A percentile compares a stretch with the other conserved stretches of the same genome.
Conservation (phyloP, 2,329 filamentous ascomycete species). For the Fusarium sp. region DNA sequence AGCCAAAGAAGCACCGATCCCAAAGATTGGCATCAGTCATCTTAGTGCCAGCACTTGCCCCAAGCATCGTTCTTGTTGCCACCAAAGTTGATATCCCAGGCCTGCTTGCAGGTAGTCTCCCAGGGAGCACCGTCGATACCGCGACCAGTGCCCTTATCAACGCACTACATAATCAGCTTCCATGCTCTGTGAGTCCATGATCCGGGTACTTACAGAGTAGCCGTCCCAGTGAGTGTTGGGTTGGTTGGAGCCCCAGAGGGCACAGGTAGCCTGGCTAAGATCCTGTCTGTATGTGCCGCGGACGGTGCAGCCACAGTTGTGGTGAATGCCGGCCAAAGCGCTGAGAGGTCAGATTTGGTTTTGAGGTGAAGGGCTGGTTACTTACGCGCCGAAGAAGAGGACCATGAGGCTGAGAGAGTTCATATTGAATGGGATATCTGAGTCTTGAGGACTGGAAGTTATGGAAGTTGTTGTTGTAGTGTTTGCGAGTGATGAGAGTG, state of each 20-base stretch:
- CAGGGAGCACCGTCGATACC: constrained; percentile 25
- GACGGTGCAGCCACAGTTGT: constrained; percentile 30
- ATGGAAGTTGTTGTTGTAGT: not conserved
- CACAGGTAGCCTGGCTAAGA: constrained; percentile 9
- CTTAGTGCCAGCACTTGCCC: constrained; percentile 32
- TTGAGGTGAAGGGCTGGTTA: accelerated
- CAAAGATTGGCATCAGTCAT: not conserved
- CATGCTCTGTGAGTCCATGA: accelerated
- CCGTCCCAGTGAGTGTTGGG: constrained; percentile 17
- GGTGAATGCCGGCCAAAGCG: not conserved
- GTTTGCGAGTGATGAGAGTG: not conserved
- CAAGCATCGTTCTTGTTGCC: constrained; percentile 7
- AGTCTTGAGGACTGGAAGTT: not conserved
- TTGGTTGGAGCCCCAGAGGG: constrained; percentile 19
- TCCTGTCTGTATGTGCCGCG: constrained; percentile 7
- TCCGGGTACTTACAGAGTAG: constrained; percentile 6
- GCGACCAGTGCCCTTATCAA: constrained; percentile 16
- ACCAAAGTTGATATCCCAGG: constrained; percentile 19
- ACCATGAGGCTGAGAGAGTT: not conserved
- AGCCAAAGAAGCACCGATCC: not conserved
- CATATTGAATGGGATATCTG: not conserved
- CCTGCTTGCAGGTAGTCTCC: constrained; percentile 23
- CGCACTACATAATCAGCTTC: constrained; percentile 6
- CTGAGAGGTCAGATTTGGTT: not conserved
- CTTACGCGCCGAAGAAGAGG: not conserved